phyloP scores from a whole-genome alignment of 805 yeast genomes.

The Dipodascus albidus region DNA sequence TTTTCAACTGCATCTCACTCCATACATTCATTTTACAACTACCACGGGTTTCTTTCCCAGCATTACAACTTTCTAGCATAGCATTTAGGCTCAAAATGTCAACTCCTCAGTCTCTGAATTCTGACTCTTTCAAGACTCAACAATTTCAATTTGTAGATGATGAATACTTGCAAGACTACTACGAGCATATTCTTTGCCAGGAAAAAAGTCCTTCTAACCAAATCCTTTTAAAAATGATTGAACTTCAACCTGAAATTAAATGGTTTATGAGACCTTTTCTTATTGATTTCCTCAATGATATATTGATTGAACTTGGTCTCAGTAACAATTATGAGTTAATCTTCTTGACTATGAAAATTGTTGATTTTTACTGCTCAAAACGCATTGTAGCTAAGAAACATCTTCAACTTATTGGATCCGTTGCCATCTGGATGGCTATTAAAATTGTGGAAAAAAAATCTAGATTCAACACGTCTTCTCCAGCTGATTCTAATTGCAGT shows the following conservation, averaged over 20 bases:
- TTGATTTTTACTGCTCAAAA: conserved; percentile 85
- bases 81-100: no score
- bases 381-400: conserved; percentile 78
- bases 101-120: not conserved
- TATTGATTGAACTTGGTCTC: conserved; percentile 49
- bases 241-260: conserved; percentile 79
- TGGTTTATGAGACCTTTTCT: conserved; percentile 62
- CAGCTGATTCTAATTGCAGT: conserved; percentile 34
- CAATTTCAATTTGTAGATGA: not conserved
- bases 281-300: conserved; percentile 51
- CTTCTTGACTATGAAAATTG: conserved; percentile 59
- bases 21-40: no score
- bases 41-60: no score
- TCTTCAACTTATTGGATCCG: conserved; percentile 80
- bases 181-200: not conserved
- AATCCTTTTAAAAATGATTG: conserved; percentile 39
- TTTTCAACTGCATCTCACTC: no score
- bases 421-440: conserved; percentile 87
- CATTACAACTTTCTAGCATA: no score
- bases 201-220: not conserved
- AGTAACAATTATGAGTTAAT: conserved; percentile 56
- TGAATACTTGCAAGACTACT: not conserved
- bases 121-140: not conserved
- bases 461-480: conserved; percentile 62
- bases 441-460: conserved; percentile 66